Evolutionary conservation across 352 stramenopile genomes (phyloP), one percentile per base, ranked within the genome.

Genomic region (Phytophthora niederhauseri): DNA sequence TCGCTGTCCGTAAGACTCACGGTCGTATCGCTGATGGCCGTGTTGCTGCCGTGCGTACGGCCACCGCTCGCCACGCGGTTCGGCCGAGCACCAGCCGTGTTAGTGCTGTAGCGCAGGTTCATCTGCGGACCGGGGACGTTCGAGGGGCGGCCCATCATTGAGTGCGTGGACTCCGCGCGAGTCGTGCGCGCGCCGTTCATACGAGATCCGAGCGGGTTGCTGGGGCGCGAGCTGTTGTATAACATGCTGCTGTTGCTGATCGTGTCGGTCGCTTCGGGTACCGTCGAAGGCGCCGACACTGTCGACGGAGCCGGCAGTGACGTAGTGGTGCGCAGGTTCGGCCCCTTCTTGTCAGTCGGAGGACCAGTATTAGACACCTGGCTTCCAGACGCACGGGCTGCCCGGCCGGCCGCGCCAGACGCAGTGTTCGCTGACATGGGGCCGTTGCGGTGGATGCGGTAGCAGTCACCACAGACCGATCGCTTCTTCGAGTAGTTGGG

Each of bases 381-480:
- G 24, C 64, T 73, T 38, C 64, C 72, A 5, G 66, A 80, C 19
- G 66, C 61, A 19, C 68, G 56, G 49, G 57, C 57, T 45, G 68
- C 71, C 58, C 73, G 66, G 57, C 64, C 17, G 20, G 38, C 59
- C 12, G 56, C 57, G 24, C 70, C 66, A 11, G 72, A 62, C 19
- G 66, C 22, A 1, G 66, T 76, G 26, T 73, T 75, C 9, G 68
- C 53, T 19, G 82, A 78, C 68, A 91, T 73, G 28, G 86, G 78
- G 41, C 80, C 78, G 68, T 74, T 84, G 34, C 80, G 77, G 64
- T 92, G 66, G 34, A 90, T 82, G 24, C 84, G 78, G 64, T 90
- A 89, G 73, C 87, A 95, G 46, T 95, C 87, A 20, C 76, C 84
- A 38, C 87, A 95, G 38, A 90, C 85, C 0, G 82, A 90, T 22